Percentiles rank a stretch among this genome's conserved stretches.
These are phyloP conservation scores for Pisolithus marmoratus DNA, from an alignment of 768 basidiomycete species.

Conservation along the genomic window DNA sequence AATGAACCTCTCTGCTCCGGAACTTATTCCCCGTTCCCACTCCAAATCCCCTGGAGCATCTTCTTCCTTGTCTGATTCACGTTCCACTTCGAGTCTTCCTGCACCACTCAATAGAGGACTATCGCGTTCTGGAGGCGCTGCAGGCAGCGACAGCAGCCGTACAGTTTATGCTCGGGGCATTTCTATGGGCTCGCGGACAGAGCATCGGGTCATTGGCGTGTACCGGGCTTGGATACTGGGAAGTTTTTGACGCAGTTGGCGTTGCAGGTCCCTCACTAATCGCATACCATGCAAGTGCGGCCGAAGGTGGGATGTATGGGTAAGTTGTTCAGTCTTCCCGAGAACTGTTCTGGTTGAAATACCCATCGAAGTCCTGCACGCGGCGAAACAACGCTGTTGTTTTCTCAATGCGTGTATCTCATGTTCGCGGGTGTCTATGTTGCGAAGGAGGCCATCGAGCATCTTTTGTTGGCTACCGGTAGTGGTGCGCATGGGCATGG, in stretches of 20 bases:
- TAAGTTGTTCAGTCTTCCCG: slow-evolving; percentile 39
- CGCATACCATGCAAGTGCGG: slow-evolving; percentile 32
- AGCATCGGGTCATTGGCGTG: slow-evolving; percentile 79
- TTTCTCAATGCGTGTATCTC: slow-evolving; percentile 89
- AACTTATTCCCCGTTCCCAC: slow-evolving; percentile 15
- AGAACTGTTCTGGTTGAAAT: neutral
- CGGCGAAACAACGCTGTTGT: slow-evolving; percentile 65
- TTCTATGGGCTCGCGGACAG: slow-evolving; percentile 88
- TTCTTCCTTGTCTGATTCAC: slow-evolving; percentile 8
- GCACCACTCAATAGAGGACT: slow-evolving; percentile 3
- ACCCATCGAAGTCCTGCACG: slow-evolving; percentile 48
- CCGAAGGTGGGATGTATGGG: slow-evolving; percentile 46
- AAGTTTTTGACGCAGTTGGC: slow-evolving; percentile 91
- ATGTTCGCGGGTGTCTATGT: slow-evolving; percentile 94
- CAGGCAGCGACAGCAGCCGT: slow-evolving; percentile 20
- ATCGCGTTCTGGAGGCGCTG: slow-evolving; percentile 17
- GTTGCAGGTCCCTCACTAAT: slow-evolving; percentile 40
- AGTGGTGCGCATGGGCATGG: slow-evolving; percentile 62
- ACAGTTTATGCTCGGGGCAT: slow-evolving; percentile 64
- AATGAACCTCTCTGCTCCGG: slow-evolving; percentile 2
- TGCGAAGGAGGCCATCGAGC: slow-evolving; percentile 95
- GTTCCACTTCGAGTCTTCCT: slow-evolving; percentile 1
- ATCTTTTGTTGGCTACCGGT: slow-evolving; percentile 75
- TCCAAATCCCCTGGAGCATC: slow-evolving; percentile 16
- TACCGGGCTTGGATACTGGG: slow-evolving; percentile 93